Evolutionary conservation across 345 rosid genomes (phyloP).

Genomic region (Odontarrhena argentea): DNA sequence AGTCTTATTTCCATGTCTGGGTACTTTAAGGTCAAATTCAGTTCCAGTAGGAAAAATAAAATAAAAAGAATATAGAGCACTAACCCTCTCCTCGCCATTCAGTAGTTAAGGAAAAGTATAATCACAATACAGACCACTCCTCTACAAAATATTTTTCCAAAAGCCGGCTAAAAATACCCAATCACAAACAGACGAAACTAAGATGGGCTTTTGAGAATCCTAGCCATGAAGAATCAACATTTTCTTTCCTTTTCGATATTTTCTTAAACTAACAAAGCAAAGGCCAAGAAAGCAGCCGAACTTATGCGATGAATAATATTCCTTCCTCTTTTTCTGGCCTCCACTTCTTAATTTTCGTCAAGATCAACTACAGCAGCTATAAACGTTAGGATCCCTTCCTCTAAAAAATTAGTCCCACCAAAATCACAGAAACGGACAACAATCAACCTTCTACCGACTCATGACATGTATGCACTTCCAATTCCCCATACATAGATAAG

Average conservation of each 20-base stretch:
- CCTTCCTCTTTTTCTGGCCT: background rate
- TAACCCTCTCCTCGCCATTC: background rate
- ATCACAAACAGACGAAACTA: background rate
- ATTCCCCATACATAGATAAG: background rate
- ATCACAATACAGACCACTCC: too few species aligned
- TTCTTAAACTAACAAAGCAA: background rate
- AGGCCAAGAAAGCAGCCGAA: slow-evolving; percentile 1
- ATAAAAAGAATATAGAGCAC: background rate
- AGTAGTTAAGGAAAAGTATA: background rate
- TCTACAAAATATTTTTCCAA: background rate
- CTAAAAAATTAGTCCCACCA: background rate
- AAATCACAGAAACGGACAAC: background rate
- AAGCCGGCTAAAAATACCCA: slow-evolving; percentile 5
- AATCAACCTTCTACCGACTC: background rate
- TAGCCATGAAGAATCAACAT: background rate
- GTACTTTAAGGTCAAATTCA: slow-evolving; percentile 21
- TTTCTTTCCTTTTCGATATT: background rate
- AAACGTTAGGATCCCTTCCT: background rate
- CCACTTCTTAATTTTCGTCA: background rate
- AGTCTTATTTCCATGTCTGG: slow-evolving; percentile 12
- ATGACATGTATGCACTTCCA: slow-evolving; percentile 4
- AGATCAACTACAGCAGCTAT: background rate
- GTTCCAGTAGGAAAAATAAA: background rate
- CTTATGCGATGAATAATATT: background rate
- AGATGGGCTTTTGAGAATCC: background rate